phyloP scores from a whole-genome alignment of 495 filamentous ascomycete species.

The Penicillium malachiteum region DNA sequence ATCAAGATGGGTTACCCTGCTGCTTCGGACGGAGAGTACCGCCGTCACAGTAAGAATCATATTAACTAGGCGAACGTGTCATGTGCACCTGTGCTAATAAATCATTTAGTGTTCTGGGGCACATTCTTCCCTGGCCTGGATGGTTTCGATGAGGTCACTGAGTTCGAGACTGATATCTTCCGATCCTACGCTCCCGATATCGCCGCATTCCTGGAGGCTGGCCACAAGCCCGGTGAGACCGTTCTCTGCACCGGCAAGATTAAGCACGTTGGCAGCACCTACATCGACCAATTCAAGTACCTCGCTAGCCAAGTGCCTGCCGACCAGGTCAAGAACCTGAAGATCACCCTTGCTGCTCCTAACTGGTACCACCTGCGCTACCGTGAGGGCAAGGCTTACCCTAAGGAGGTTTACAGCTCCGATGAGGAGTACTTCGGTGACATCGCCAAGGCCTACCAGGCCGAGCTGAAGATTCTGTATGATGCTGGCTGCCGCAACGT shows the following conservation, averaged over 20 bases:
- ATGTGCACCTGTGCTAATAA: not conserved
- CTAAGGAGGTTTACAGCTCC: conserved; percentile 59
- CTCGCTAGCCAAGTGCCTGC: conserved; percentile 60
- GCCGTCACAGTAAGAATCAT: conserved; percentile 55
- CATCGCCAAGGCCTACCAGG: conserved; percentile 70
- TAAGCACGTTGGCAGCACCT: conserved; percentile 61
- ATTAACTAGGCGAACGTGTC: not conserved
- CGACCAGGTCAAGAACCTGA: conserved; percentile 62
- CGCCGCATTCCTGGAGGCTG: conserved; percentile 67
- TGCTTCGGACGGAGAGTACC: conserved; percentile 75
- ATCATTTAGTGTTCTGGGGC: conserved; percentile 60
- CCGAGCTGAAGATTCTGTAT: conserved; percentile 65
- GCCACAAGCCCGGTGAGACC: conserved; percentile 71
- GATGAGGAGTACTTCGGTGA: conserved; percentile 74
- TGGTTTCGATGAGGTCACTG: conserved; percentile 61
- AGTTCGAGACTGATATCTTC: conserved; percentile 63
- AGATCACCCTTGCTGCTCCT: conserved; percentile 71
- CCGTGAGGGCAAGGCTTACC: conserved; percentile 67
- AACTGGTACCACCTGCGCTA: conserved; percentile 76
- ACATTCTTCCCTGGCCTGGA: conserved; percentile 75
- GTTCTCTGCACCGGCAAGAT: conserved; percentile 74
- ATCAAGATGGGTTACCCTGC: conserved; percentile 64
- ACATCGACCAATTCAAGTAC: conserved; percentile 66
- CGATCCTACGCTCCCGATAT: conserved; percentile 77
- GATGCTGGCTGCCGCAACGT: conserved; percentile 67